Evolutionary conservation across 2,329 filamentous ascomycete genomes (phyloP).

Genomic region (Botrytis deweyae): DNA sequence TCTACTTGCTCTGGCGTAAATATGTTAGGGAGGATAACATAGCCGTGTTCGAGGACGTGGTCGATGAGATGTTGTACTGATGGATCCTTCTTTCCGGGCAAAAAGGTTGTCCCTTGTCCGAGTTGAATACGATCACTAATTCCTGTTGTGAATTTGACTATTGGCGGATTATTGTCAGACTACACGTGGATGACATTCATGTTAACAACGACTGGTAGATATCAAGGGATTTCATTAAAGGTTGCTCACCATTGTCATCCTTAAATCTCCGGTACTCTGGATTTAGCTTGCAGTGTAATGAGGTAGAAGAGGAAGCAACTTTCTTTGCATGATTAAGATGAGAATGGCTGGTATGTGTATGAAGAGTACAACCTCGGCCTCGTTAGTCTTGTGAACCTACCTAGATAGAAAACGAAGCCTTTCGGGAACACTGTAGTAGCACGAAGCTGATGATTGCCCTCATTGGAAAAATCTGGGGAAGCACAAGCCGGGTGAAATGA

Average conservation of each 20-base stretch:
- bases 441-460: not conserved
- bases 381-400: not conserved
- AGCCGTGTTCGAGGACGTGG: conserved; percentile 41
- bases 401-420: not conserved
- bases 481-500: conserved; percentile 4
- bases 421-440: not conserved
- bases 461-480: not conserved
- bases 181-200: conserved; percentile 14
- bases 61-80: conserved; percentile 36
- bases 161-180: conserved; percentile 7
- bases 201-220: conserved; percentile 3
- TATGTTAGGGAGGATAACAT: conserved; percentile 42
- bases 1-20: conserved; percentile 40
- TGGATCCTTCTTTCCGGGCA: conserved; percentile 34
- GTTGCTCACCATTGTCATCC: conserved; percentile 4
- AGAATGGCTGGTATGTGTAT: conserved; percentile 10
- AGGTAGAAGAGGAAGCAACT: conserved; percentile 2
- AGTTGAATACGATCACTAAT: conserved; percentile 30
- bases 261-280: not conserved
- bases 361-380: conserved; percentile 1
- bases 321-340: conserved; percentile 14
- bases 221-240: not conserved
- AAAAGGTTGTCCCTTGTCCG: conserved; percentile 36
- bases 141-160: conserved; percentile 4
- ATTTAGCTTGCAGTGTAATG: conserved; percentile 12